These are phyloP conservation scores for Arthrocladium fulminans DNA, from an alignment of 2,329 filamentous ascomycete genomes.

Conservation along the genomic window DNA sequence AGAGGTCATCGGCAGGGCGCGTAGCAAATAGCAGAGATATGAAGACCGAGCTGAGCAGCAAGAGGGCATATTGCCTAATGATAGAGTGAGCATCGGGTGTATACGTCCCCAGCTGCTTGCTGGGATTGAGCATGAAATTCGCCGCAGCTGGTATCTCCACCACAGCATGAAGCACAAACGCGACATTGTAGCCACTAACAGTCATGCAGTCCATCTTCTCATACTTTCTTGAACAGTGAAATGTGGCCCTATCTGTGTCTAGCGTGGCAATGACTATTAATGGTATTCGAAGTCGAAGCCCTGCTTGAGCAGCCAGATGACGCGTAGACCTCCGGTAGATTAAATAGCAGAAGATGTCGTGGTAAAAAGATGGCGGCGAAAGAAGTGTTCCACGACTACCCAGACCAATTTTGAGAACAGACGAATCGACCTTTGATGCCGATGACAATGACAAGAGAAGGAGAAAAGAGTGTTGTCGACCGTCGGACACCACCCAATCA, in stretches of 20 bases:
- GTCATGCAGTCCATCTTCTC: not conserved
- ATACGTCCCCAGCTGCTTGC: slow-evolving; percentile 23
- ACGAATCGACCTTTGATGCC: no score
- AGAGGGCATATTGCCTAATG: slow-evolving; percentile 33
- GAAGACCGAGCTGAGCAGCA: slow-evolving; percentile 28
- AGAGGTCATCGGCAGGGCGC: slow-evolving; percentile 24
- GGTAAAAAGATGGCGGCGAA: not conserved
- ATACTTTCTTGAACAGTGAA: not conserved
- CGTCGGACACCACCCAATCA: slow-evolving; percentile 1
- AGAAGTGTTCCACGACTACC: no score
- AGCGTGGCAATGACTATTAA: not conserved
- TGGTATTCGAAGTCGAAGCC: not conserved
- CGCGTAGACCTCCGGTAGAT: not conserved
- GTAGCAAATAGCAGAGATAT: slow-evolving; percentile 28
- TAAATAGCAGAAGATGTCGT: not conserved
- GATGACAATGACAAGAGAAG: not conserved
- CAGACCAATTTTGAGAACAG: no score
- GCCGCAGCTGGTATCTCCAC: slow-evolving; percentile 31
- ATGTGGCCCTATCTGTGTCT: no score
- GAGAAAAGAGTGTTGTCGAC: not conserved
- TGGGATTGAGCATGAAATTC: slow-evolving; percentile 30
- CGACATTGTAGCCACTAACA: slow-evolving; percentile 10
- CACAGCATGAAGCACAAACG: slow-evolving; percentile 27
- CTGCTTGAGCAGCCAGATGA: not conserved
- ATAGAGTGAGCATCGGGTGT: slow-evolving; percentile 29